Base-by-base conservation (phyloP, 495 filamentous ascomycete species). In the Jackrogersella multiformis region DNA sequence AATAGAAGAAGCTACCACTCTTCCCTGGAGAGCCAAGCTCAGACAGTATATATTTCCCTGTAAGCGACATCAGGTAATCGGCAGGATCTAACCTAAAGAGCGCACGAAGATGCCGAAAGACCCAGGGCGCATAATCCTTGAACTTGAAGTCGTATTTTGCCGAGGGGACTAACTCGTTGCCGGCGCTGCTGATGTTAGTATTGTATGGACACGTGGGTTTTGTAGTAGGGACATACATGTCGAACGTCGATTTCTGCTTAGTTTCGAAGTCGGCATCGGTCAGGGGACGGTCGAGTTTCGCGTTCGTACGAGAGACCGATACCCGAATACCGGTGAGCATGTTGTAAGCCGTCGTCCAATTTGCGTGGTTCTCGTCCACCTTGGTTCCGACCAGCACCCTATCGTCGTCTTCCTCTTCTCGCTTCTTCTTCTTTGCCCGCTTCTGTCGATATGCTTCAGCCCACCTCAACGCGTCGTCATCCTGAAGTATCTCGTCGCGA, bases 71-170 rank as follows among this genome's bases (percentile, higher is more conserved):
- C 34, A 99, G 85, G 75, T 99, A 99, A 75, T 99, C 95, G 63
- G 94, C 95, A 20, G 95, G 96, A 75, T 99, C 96, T 36, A 98
- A 84, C 60, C 88, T 84, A 79, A 99, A 99, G 69, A 89, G 92
- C 15, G 90, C 82, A 54, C 95, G 90, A 58, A 99, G 84, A 78
- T 94, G 90, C 70, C 95, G 92, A 80, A 99, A 99, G 34, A 99
- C 95, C 94, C 94, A 98, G 28, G 95, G 95, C 15, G 95, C 95
- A 77, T 99, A 99, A 78, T 99, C 95, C 78, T 99, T 99, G 81
- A 99, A 99, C 76, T 99, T 99, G 87, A 98, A 99, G 79, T 99
- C 95, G 82, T 99, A 99, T 80, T 98, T 98, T 67, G 96, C 94
- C 56, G 94, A 97, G 18, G 95, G 95, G 15, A 96, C 97, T 73